Conservation (phyloP, 768 basidiomycete genomes). For the Kwoniella dendrophila region DNA sequence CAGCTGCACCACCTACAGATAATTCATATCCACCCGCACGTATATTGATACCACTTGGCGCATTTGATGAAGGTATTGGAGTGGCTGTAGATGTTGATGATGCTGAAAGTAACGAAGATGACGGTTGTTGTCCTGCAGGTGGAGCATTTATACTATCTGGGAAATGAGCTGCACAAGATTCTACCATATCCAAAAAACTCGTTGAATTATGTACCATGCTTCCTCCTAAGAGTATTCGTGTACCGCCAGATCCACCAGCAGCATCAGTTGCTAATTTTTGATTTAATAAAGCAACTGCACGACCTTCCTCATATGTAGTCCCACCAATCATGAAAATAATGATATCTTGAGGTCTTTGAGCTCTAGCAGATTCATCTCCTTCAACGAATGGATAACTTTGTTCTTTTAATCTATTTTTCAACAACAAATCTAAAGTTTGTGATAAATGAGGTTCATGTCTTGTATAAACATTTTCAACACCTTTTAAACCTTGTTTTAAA, state of each 20-base stretch:
- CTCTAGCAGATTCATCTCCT: constrained; percentile 63
- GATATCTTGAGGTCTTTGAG: constrained; percentile 84
- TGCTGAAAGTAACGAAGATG: constrained; percentile 2
- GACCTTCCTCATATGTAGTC: constrained; percentile 92
- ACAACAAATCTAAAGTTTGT: constrained; percentile 84
- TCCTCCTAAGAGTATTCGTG: constrained; percentile 83
- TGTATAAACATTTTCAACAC: constrained; percentile 98
- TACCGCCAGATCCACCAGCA: constrained; percentile 60
- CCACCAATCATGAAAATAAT: constrained; percentile 97
- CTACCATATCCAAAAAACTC: constrained; percentile 87
- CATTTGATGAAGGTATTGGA: not conserved
- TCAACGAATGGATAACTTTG: constrained; percentile 86
- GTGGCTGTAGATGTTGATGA: not conserved
- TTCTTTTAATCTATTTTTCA: constrained; percentile 83
- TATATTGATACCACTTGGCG: constrained; percentile 63
- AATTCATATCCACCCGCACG: constrained; percentile 91
- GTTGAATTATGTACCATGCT: constrained; percentile 94
- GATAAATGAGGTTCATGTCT: constrained; percentile 93
- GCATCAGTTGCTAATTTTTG: constrained; percentile 65
- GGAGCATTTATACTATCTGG: constrained; percentile 55
- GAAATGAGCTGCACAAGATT: constrained; percentile 62
- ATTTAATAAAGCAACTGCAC: constrained; percentile 80
- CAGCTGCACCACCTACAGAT: constrained; percentile 82
- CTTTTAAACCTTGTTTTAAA: constrained; percentile 93
- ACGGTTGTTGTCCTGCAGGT: constrained; percentile 63